Evolutionary conservation across 2,329 filamentous ascomycete species (phyloP).

Genomic region (Arthrobotrys musiformis): DNA sequence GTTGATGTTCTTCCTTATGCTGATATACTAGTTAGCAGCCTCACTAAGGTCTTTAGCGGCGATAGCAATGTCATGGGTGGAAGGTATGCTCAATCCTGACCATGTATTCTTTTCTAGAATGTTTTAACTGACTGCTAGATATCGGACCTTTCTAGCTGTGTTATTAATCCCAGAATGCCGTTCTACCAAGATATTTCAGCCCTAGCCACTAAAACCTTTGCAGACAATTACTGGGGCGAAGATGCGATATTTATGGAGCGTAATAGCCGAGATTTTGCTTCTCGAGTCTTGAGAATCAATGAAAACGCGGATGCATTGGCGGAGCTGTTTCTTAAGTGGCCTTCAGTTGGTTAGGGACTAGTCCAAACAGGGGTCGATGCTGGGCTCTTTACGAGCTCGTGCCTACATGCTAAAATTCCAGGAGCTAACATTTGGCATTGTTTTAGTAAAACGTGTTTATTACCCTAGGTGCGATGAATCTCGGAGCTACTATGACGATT

Average conservation of each 20-base stretch:
- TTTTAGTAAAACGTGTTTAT: conserved; percentile 78
- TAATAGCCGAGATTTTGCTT: conserved; percentile 91
- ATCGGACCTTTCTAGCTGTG: conserved; percentile 63
- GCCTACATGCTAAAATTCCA: neutral
- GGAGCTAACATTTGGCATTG: conserved; percentile 64
- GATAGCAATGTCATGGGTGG: conserved; percentile 99
- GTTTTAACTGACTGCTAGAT: neutral
- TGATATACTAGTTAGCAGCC: conserved; percentile 90
- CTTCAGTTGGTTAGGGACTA: conserved; percentile 20
- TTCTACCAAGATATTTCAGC: conserved; percentile 78
- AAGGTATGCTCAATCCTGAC: conserved; percentile 64
- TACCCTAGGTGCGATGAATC: conserved; percentile 85
- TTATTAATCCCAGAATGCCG: conserved; percentile 74
- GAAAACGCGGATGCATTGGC: conserved; percentile 85
- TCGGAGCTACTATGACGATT: conserved; percentile 79
- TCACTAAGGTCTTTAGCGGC: conserved; percentile 97
- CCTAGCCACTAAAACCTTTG: conserved; percentile 74
- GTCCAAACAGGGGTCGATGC: no score
- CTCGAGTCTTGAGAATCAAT: conserved; percentile 85
- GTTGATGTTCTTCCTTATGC: conserved; percentile 89
- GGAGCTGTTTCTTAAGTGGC: conserved; percentile 72
- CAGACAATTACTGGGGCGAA: conserved; percentile 94
- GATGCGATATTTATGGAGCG: conserved; percentile 94
- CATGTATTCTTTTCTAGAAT: neutral
- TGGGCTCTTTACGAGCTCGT: no score